Percentiles rank a stretch among this genome's conserved stretches.
phyloP scores from a whole-genome alignment of 2,329 filamentous ascomycete genomes.

The Calonectria pauciramosa region DNA sequence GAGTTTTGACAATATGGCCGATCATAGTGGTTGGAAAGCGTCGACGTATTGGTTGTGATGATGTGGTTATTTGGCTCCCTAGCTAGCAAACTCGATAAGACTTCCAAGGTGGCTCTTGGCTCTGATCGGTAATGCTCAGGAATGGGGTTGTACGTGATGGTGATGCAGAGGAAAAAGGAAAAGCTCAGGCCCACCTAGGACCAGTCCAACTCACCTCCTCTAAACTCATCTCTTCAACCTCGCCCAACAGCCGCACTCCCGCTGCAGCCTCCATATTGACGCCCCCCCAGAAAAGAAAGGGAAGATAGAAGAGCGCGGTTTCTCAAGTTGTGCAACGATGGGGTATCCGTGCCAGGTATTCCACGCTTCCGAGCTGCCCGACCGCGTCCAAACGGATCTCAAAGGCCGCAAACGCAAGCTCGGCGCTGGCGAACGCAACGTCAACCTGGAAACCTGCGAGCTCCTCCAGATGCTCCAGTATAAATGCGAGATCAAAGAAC shows the following conservation, averaged over 20 bases:
- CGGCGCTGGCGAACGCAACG: constrained; percentile 50
- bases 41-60: too few species aligned
- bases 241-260: constrained; percentile 65
- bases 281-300: not conserved
- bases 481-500: constrained; percentile 67
- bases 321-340: constrained; percentile 56
- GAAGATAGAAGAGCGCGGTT: not conserved
- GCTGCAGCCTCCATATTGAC: constrained; percentile 54
- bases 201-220: constrained; percentile 66
- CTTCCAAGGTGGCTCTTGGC: not conserved
- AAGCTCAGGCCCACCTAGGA: constrained; percentile 28
- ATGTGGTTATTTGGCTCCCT: too few species aligned
- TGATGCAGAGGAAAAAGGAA: constrained; percentile 19
- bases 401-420: constrained; percentile 68
- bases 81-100: not conserved
- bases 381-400: constrained; percentile 62
- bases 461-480: constrained; percentile 73
- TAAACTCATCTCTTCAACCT: constrained; percentile 69
- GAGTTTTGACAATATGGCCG: not conserved
- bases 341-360: constrained; percentile 70
- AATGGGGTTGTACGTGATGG: not conserved
- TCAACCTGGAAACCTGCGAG: constrained; percentile 69
- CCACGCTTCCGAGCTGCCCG: constrained; percentile 63
- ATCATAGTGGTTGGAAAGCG: not conserved
- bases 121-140: not conserved